Evolutionary conservation across 2,329 filamentous ascomycete species (phyloP), one percentile per base, ranked within the genome.

Genomic region (Kalmusia sp.): DNA sequence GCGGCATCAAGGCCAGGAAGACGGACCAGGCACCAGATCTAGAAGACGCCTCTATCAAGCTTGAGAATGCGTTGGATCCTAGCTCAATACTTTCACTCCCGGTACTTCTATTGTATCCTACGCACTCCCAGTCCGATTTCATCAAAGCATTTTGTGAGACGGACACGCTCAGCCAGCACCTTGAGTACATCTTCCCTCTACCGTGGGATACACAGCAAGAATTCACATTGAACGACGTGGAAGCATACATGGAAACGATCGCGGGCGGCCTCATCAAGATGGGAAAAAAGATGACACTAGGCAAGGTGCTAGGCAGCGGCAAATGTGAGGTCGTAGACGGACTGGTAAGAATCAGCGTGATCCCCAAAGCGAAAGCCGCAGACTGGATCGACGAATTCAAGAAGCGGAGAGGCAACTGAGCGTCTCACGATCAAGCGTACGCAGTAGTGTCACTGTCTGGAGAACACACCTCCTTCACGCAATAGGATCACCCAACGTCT

Each of bases 381-480:
- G 82, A 73, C n/a, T 99, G 93, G 88, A 87, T 96, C 30, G 83
- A 85, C 58, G 90, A 95, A 64, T 93, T 92, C 72, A 98, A 97
- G 79, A 83, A 79, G 65, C 87, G 90, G 71, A 91, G 54, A 43
- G 64, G 64, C 4, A 67, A 35, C 35, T 50, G 21, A 50, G n/a
- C 4, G 3, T 11, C 14, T 21, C 25, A 7, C 21, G 25, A 31
- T 49, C 8, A 6, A 19, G 21, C 8, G 9, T 30, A 30, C 25
- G 25, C 19, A 14, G n/a, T 31, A 15, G 14, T 19, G 27, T 21
- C 24, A 27, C 24, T 15, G 2, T 38, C 19, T 19, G 19, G 11
- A 12, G 19, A 22, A n/a, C n/a, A n/a, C n/a, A n/a, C n/a, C n/a
- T n/a, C n/a, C n/a, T n/a, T n/a, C n/a, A n/a, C 28, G 28, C 28